These are phyloP conservation scores for Ogataea haglerorum DNA, from an alignment of 805 yeast species.

Conservation along the genomic window DNA sequence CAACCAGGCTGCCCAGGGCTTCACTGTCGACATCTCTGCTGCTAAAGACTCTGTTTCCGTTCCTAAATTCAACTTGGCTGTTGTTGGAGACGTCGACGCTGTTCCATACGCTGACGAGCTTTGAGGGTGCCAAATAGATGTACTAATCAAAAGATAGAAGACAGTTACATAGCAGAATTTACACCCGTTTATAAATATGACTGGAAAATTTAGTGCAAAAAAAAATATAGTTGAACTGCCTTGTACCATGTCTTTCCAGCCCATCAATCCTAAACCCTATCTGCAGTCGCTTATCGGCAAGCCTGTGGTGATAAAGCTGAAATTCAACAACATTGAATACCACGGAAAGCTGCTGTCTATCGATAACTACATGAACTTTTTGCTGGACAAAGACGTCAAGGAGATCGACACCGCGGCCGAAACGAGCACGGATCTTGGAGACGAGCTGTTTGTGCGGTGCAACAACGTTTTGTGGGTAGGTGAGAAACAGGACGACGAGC, in stretches of 20 bases:
- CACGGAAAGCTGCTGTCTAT: conserved; percentile 72
- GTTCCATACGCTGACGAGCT: conserved; percentile 91
- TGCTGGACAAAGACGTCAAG: conserved; percentile 53
- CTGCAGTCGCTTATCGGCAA: conserved; percentile 71
- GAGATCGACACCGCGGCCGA: conserved; percentile 44
- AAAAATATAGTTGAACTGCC: background rate
- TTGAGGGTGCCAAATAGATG: conserved; percentile 36
- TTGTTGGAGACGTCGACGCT: conserved; percentile 81
- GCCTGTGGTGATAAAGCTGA: conserved; percentile 71
- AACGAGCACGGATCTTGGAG: conserved; percentile 25
- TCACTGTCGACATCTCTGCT: conserved; percentile 34
- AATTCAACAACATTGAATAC: conserved; percentile 90
- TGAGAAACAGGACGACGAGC: conserved; percentile 38
- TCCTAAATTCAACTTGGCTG: conserved; percentile 74
- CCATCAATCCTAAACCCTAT: conserved; percentile 89
- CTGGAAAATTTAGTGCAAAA: conserved; percentile 1
- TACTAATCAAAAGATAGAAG: conserved; percentile 13
- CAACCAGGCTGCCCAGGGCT: conserved; percentile 41
- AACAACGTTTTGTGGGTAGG: conserved; percentile 83
- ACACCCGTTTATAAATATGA: conserved; percentile 8
- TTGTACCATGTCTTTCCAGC: conserved; percentile 43
- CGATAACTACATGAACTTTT: conserved; percentile 91
- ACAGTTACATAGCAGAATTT: conserved; percentile 9
- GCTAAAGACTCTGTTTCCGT: conserved; percentile 36
- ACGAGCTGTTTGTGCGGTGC: conserved; percentile 81